Conservation (phyloP, 345 rosid species). For the Stellera chamaejasme region DNA sequence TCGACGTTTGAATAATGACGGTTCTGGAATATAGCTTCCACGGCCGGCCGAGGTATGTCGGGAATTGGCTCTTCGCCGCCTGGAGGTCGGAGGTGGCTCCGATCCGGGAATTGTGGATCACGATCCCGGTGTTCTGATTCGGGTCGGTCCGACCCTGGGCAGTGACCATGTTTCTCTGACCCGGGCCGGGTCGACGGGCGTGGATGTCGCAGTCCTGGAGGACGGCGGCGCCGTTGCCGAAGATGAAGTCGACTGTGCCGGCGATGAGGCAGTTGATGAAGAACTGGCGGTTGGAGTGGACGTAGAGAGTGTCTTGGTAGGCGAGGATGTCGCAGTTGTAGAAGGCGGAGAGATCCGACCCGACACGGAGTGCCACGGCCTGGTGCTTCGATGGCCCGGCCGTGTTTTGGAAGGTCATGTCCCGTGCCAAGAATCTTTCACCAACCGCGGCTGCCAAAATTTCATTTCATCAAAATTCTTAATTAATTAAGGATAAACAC, state of each 20-base stretch:
- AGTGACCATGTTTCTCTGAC: conserved; percentile 94
- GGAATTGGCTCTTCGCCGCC: conserved; percentile 40
- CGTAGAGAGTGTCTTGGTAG: conserved; percentile 75
- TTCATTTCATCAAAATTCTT: no score
- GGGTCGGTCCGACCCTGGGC: conserved; percentile 89
- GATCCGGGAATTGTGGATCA: conserved; percentile 74
- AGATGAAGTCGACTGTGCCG: conserved; percentile 87
- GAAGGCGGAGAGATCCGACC: conserved; percentile 71
- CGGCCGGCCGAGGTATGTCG: conserved; percentile 81
- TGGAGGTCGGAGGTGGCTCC: conserved; percentile 66
- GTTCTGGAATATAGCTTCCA: conserved; percentile 93
- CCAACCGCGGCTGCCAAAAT: conserved; percentile 66
- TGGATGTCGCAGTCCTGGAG: conserved; percentile 82
- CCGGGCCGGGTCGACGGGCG: conserved; percentile 69
- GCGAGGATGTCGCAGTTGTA: conserved; percentile 72
- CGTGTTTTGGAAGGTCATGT: conserved; percentile 70
- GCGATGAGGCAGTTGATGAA: conserved; percentile 50
- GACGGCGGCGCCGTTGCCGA: conserved; percentile 57
- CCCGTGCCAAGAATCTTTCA: conserved; percentile 58
- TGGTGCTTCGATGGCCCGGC: conserved; percentile 79
- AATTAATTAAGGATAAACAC: no score
- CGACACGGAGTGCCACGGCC: conserved; percentile 72
- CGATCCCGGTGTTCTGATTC: conserved; percentile 90
- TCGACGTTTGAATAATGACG: conserved; percentile 65
- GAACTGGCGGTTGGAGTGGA: conserved; percentile 65